These are phyloP conservation scores for Teunomyces kruisii DNA, from an alignment of 805 yeast species.

Conservation along the genomic window DNA sequence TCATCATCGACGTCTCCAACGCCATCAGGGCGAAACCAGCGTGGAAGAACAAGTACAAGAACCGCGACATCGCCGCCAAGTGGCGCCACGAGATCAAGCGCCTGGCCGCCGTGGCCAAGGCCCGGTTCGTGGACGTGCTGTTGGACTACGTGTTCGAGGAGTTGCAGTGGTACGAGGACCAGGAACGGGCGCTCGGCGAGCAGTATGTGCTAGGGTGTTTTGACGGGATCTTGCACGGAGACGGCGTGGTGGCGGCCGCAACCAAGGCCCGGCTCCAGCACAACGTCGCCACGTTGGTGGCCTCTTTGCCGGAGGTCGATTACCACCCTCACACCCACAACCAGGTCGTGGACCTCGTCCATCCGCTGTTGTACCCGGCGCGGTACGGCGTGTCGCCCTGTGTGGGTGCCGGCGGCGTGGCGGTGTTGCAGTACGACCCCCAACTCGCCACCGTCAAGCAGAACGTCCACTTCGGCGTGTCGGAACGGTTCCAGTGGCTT, in stretches of 20 bases:
- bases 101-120: conserved; percentile 1
- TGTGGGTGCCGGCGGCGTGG: neutral
- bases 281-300: conserved; percentile 1
- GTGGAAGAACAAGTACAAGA: conserved; percentile 25
- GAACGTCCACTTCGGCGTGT: conserved; percentile 9
- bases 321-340: conserved; percentile 15
- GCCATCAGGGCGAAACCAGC: conserved; percentile 23
- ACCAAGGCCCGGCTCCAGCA: conserved; percentile 1
- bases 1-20: conserved; percentile 14
- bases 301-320: conserved; percentile 6
- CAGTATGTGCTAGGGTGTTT: conserved; percentile 7
- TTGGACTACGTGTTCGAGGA: conserved; percentile 15
- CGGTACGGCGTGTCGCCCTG: conserved; percentile 14
- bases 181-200: conserved; percentile 5
- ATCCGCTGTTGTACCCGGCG: conserved; percentile 20
- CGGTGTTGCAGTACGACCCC: neutral
- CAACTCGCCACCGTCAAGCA: conserved; percentile 5
- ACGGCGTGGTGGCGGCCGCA: conserved; percentile 4
- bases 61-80: conserved; percentile 20
- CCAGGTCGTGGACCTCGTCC: conserved; percentile 18
- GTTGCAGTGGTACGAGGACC: conserved; percentile 13
- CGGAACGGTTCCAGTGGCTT: conserved; percentile 15
- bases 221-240: conserved; percentile 7
- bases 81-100: conserved; percentile 25
- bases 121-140: conserved; percentile 9